phyloP scores from a whole-genome alignment of 2,329 filamentous ascomycete species.

The Chaetomium olivaceum region DNA sequence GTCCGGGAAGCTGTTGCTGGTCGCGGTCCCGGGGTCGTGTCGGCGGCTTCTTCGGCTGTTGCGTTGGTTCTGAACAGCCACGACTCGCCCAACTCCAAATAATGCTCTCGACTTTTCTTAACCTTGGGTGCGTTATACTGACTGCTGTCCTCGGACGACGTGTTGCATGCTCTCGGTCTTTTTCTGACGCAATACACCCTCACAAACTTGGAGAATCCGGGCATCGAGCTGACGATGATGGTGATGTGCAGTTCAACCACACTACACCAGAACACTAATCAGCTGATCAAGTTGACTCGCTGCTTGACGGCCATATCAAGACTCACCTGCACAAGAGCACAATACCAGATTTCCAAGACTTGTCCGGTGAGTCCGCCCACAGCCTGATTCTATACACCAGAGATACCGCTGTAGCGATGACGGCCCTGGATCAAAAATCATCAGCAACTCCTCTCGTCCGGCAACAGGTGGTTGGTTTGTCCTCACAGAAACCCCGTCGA shows the following conservation, averaged over 20 bases:
- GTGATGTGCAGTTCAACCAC: constrained; percentile 3
- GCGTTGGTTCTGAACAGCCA: not conserved
- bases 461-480: not conserved
- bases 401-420: not conserved
- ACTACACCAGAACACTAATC: not conserved
- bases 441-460: not conserved
- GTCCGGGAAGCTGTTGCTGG: not conserved
- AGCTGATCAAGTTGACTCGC: not conserved
- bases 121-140: not conserved
- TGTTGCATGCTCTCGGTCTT: not conserved
- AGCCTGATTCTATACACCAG: not conserved
- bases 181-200: not conserved
- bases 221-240: constrained; percentile 12
- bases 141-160: not conserved
- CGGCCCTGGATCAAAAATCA: not conserved
- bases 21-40: not conserved
- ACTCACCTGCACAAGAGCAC: not conserved
- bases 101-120: not conserved
- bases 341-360: not conserved
- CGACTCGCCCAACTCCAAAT: not conserved
- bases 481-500: not conserved
- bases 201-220: constrained; percentile 8
- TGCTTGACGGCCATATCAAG: not conserved
- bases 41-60: not conserved
- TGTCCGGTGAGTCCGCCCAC: not conserved